phyloP scores from a whole-genome alignment of 345 rosid genomes.

The Pugionium cornutum region DNA sequence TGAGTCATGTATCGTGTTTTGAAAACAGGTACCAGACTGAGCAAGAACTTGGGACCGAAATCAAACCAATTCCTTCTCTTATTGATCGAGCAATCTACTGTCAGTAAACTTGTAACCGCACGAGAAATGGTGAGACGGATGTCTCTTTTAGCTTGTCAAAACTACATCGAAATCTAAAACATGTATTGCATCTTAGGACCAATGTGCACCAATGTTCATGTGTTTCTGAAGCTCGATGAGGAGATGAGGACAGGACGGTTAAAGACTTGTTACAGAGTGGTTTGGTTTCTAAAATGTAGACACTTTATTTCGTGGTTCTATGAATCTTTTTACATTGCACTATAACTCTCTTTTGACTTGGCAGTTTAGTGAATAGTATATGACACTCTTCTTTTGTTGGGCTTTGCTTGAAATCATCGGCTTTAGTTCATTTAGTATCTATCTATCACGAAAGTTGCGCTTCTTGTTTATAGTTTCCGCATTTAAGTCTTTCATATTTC shows the following conservation, averaged over 20 bases:
- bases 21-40: constrained; percentile 94
- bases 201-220: constrained; percentile 15
- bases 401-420: constrained; percentile 19
- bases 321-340: constrained; percentile 15
- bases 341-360: constrained; percentile 19
- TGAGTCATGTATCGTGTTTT: constrained; percentile 13
- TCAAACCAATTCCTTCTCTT: constrained; percentile 95
- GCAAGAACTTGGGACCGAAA: constrained; percentile 99
- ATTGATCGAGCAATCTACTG: constrained; percentile 95
- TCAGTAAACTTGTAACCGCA: constrained; percentile 46
- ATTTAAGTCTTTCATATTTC: too few species aligned
- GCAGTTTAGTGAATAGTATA: constrained; percentile 10
- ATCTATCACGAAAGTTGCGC: not conserved
- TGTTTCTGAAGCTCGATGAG: constrained; percentile 19
- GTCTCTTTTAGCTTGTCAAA: constrained; percentile 13
- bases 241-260: constrained; percentile 14
- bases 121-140: constrained; percentile 24
- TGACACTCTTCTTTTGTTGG: constrained; percentile 10
- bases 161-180: not conserved
- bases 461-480: not conserved
- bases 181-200: not conserved
- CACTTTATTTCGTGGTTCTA: constrained; percentile 17
- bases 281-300: constrained; percentile 25
- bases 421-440: constrained; percentile 14
- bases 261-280: constrained; percentile 31